Conservation (phyloP, 2,329 filamentous ascomycete species). For the Teratosphaeria epicoccoides region DNA sequence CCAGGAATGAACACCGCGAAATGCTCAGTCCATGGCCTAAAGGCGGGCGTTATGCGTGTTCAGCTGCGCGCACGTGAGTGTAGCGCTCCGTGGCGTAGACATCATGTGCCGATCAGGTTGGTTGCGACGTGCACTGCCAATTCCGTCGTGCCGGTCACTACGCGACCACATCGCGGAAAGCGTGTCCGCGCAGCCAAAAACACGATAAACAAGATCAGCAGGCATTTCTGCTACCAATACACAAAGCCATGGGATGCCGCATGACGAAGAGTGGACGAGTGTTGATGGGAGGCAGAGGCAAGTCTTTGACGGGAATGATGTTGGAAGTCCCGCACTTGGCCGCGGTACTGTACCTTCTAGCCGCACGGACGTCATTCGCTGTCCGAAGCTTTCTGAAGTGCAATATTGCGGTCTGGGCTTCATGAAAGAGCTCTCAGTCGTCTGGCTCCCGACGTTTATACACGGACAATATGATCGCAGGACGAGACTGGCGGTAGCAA, state of each 20-base stretch:
- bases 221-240: neutral
- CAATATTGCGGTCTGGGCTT: neutral
- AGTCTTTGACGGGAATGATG: neutral
- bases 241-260: neutral
- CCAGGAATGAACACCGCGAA: neutral
- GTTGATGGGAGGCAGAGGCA: neutral
- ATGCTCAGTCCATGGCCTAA: neutral
- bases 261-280: neutral
- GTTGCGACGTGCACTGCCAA: neutral
- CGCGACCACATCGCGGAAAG: neutral
- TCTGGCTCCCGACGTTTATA: neutral
- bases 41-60: neutral
- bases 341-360: no score
- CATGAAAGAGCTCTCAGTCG: neutral
- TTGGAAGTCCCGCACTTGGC: neutral
- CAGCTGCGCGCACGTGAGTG: neutral
- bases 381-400: neutral
- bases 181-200: neutral
- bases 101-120: neutral
- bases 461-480: neutral
- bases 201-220: neutral
- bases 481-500: neutral
- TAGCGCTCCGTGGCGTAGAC: neutral
- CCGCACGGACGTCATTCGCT: neutral
- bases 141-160: neutral